Evolutionary conservation across 208 protist genomes (phyloP).

Genomic region (Leishmania tropica): DNA sequence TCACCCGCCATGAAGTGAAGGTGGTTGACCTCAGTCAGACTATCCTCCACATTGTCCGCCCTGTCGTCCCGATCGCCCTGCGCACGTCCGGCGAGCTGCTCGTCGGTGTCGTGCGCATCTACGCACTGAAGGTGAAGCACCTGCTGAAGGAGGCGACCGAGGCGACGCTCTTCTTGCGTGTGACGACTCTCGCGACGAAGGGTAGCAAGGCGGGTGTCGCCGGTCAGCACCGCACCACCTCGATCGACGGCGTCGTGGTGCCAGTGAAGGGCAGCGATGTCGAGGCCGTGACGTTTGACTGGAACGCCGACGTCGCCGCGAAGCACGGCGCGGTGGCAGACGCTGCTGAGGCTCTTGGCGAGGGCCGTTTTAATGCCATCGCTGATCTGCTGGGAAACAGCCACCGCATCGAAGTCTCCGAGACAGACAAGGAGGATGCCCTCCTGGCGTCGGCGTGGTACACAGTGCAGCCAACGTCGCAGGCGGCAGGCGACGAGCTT

Average conservation of each 20-base stretch:
- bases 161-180: conserved; percentile 72
- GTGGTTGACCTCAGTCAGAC: conserved; percentile 92
- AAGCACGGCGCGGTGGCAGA: conserved; percentile 33
- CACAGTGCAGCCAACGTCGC: conserved; percentile 71
- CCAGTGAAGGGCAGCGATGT: conserved; percentile 54
- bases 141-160: conserved; percentile 89
- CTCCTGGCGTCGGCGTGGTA: conserved; percentile 77
- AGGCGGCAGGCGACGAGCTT: conserved; percentile 50
- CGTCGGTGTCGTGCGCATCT: conserved; percentile 97
- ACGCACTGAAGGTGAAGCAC: conserved; percentile 93
- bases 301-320: conserved; percentile 33
- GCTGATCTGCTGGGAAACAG: conserved; percentile 65
- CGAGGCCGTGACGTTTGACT: conserved; percentile 82
- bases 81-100: conserved; percentile 96
- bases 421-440: conserved; percentile 30
- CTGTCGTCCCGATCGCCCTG: conserved; percentile 95
- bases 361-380: conserved; percentile 83
- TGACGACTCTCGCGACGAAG: conserved; percentile 52
- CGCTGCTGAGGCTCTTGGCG: conserved; percentile 47
- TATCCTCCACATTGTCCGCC: conserved; percentile 93
- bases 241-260: conserved; percentile 62
- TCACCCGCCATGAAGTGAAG: conserved; percentile 93
- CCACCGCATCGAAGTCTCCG: conserved; percentile 18
- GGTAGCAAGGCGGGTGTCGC: conserved; percentile 10
- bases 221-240: conserved; percentile 36